phyloP scores from a whole-genome alignment of 2,329 filamentous ascomycete species.

The Podosphaera aphanis region DNA sequence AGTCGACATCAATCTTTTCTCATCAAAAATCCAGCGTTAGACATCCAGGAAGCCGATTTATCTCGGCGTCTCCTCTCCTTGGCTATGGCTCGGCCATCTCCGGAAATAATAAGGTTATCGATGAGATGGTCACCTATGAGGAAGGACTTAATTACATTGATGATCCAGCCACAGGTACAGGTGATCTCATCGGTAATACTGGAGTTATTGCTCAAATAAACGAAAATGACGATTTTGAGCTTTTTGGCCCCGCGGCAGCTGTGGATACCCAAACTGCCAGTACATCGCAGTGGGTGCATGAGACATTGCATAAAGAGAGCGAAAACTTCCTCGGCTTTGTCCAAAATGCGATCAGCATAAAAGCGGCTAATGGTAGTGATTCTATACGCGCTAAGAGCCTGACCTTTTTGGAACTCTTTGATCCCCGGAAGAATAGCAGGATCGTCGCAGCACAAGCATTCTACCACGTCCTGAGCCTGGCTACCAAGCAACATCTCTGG shows the following conservation, averaged over 20 bases:
- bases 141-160: conserved; percentile 7
- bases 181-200: neutral
- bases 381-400: conserved; percentile 22
- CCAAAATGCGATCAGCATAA: conserved; percentile 19
- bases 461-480: conserved; percentile 48
- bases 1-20: conserved; percentile 28
- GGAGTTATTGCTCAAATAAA: neutral
- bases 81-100: conserved; percentile 20
- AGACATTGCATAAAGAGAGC: conserved; percentile 32
- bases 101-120: conserved; percentile 8
- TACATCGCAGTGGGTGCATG: conserved; percentile 24
- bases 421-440: conserved; percentile 25
- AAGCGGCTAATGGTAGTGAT: conserved; percentile 4
- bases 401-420: conserved; percentile 45
- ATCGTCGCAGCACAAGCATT: conserved; percentile 52
- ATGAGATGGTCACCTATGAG: conserved; percentile 11
- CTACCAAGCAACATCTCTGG: conserved; percentile 37
- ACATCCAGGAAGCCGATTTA: conserved; percentile 19
- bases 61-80: conserved; percentile 36
- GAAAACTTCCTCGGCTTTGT: conserved; percentile 41
- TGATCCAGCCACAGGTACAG: neutral
- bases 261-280: conserved; percentile 26
- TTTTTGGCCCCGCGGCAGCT: conserved; percentile 17
- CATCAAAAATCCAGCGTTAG: conserved; percentile 19
- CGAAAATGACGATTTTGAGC: conserved; percentile 20